Evolutionary conservation across 2,329 filamentous ascomycete genomes (phyloP).

Genomic region (Boeremia exigua): DNA sequence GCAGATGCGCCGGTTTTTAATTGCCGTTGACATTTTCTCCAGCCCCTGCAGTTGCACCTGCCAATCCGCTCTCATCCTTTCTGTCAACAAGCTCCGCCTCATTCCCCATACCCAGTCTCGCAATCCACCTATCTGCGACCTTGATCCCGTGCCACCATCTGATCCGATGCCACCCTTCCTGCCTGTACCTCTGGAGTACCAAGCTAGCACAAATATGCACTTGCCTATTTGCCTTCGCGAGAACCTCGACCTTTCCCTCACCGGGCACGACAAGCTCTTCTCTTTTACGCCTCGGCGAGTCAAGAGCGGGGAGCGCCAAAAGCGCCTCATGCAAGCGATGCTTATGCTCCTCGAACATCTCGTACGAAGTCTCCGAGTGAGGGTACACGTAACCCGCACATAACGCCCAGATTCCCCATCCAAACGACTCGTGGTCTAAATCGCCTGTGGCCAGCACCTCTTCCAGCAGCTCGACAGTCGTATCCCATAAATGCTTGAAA

Average conservation of each 20-base stretch:
- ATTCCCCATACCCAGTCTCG: neutral
- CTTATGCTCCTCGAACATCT: slow-evolving; percentile 16
- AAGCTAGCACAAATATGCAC: slow-evolving; percentile 26
- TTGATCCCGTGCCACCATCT: slow-evolving; percentile 27
- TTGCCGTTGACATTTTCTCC: neutral
- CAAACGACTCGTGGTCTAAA: slow-evolving; percentile 23
- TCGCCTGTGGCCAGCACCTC: slow-evolving; percentile 13
- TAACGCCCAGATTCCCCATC: slow-evolving; percentile 28
- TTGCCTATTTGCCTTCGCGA: slow-evolving; percentile 21
- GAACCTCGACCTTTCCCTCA: neutral
- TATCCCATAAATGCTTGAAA: slow-evolving; percentile 23
- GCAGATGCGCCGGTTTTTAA: too few relatives aligned
- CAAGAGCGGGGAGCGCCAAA: slow-evolving; percentile 12
- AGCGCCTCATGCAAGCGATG: slow-evolving; percentile 22
- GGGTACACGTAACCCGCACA: slow-evolving; percentile 23
- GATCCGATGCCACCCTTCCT: slow-evolving; percentile 20
- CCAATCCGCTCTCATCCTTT: neutral
- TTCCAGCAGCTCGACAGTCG: slow-evolving; percentile 19
- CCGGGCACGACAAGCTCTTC: neutral
- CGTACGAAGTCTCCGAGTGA: neutral
- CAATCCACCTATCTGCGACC: slow-evolving; percentile 27
- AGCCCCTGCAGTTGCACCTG: neutral
- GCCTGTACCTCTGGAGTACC: slow-evolving; percentile 23
- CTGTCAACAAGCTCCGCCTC: neutral
- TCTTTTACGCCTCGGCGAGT: neutral